phyloP scores from a whole-genome alignment of 208 protist species.

The Wallacemonas rigidus region DNA sequence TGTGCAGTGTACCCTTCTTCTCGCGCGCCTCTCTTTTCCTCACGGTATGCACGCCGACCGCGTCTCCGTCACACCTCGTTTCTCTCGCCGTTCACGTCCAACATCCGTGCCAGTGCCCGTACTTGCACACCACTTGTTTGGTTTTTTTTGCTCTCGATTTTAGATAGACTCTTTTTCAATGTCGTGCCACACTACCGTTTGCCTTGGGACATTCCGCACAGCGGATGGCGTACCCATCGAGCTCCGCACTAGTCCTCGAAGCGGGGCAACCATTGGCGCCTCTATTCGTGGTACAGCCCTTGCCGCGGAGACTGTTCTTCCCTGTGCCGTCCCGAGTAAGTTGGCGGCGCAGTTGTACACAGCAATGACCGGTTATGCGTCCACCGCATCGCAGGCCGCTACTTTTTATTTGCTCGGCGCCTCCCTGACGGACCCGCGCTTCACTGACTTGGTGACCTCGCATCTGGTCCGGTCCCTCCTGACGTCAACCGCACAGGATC shows the following conservation, averaged over 20 bases:
- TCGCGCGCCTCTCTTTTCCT: no score
- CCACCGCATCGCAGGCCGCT: background rate
- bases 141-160: background rate
- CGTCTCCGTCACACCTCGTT: background rate
- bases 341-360: background rate
- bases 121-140: background rate
- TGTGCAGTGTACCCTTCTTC: no score
- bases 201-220: constrained; percentile 2
- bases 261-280: background rate
- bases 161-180: background rate
- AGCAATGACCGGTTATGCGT: background rate
- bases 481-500: background rate
- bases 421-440: constrained; percentile 6
- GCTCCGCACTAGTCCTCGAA: background rate
- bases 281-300: background rate
- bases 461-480: background rate
- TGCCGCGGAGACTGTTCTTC: background rate
- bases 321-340: constrained; percentile 14
- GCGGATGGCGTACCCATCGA: constrained; percentile 3
- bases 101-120: no score
- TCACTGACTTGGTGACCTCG: constrained; percentile 1
- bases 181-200: constrained; percentile 18
- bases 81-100: background rate
- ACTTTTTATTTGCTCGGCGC: constrained; percentile 10
- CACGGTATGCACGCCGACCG: no score